Evolutionary conservation across 1,284 basidiomycete genomes (phyloP).

Genomic region (Wolfiporia cocos): DNA sequence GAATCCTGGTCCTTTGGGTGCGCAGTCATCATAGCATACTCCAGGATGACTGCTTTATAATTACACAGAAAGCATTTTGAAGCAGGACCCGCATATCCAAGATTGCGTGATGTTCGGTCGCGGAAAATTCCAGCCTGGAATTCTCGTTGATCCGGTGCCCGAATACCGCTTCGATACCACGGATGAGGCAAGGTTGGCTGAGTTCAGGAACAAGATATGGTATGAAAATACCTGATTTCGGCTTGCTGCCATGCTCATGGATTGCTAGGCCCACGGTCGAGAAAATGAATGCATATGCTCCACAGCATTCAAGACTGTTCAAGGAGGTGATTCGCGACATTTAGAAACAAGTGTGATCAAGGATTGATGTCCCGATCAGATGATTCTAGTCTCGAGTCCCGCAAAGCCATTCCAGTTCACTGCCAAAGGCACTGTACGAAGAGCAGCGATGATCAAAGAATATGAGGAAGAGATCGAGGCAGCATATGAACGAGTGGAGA

Average conservation of each 20-base stretch:
- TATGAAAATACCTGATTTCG: conserved; percentile 8
- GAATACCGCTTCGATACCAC: conserved; percentile 20
- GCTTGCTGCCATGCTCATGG: not conserved
- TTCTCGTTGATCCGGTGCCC: conserved; percentile 29
- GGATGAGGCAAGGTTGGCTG: conserved; percentile 15
- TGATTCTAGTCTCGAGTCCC: conserved; percentile 23
- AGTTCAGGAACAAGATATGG: conserved; percentile 29
- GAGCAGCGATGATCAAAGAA: conserved; percentile 16
- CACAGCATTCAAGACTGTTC: conserved; percentile 29
- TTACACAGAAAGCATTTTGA: conserved; percentile 22
- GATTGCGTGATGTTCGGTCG: conserved; percentile 33
- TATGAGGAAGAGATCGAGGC: conserved; percentile 25
- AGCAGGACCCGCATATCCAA: conserved; percentile 21
- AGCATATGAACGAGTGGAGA: conserved; percentile 16
- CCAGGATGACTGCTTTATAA: not conserved
- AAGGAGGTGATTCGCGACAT: conserved; percentile 24
- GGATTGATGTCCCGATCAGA: conserved; percentile 10
- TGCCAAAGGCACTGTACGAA: conserved; percentile 22
- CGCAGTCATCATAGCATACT: conserved; percentile 1
- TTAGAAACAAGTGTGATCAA: not conserved
- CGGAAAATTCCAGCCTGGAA: conserved; percentile 29
- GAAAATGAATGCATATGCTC: conserved; percentile 25
- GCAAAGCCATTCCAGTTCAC: conserved; percentile 25
- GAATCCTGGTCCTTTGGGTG: conserved; percentile 15
- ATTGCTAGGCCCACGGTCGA: conserved; percentile 26